phyloP scores from a whole-genome alignment of 1,139 yeast species.

The Yamadazyma spencermartinsiae region DNA sequence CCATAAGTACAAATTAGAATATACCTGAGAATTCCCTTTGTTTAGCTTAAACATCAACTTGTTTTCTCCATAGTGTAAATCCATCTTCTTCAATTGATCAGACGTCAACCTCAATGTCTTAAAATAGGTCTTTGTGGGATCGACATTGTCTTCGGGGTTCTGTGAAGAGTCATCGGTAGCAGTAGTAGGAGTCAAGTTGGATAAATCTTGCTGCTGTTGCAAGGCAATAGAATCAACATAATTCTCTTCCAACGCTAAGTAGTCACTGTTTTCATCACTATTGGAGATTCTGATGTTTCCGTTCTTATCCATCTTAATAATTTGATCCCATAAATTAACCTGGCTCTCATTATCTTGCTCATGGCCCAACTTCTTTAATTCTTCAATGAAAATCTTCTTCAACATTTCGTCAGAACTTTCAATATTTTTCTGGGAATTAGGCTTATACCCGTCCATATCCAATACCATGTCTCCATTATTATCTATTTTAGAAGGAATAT shows the following conservation, averaged over 20 bases:
- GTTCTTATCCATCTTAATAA: slow-evolving; percentile 30
- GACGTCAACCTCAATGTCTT: slow-evolving; percentile 90
- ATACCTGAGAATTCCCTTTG: slow-evolving; percentile 76
- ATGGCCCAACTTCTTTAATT: slow-evolving; percentile 28
- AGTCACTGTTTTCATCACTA: slow-evolving; percentile 13
- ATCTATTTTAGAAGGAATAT: slow-evolving; percentile 86
- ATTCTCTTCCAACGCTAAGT: slow-evolving; percentile 13
- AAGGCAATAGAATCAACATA: slow-evolving; percentile 12
- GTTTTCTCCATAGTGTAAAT: slow-evolving; percentile 78
- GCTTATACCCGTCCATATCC: slow-evolving; percentile 96
- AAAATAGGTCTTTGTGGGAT: slow-evolving; percentile 53
- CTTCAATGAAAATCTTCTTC: slow-evolving; percentile 68
- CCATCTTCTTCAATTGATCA: slow-evolving; percentile 76
- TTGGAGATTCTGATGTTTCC: slow-evolving; percentile 17
- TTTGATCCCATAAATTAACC: slow-evolving; percentile 22
- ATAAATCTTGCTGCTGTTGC: slow-evolving; percentile 18
- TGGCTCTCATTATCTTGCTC: slow-evolving; percentile 19
- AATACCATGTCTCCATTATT: slow-evolving; percentile 87
- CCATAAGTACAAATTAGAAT: slow-evolving; percentile 82
- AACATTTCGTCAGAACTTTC: slow-evolving; percentile 70
- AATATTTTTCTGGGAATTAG: slow-evolving; percentile 69
- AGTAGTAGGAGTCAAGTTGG: slow-evolving; percentile 8
- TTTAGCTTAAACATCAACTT: slow-evolving; percentile 76
- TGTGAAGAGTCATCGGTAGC: not conserved
- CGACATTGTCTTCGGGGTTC: slow-evolving; percentile 6